Base-by-base conservation (phyloP, 495 filamentous ascomycete genomes). In the Xanthoparmelia taractica region DNA sequence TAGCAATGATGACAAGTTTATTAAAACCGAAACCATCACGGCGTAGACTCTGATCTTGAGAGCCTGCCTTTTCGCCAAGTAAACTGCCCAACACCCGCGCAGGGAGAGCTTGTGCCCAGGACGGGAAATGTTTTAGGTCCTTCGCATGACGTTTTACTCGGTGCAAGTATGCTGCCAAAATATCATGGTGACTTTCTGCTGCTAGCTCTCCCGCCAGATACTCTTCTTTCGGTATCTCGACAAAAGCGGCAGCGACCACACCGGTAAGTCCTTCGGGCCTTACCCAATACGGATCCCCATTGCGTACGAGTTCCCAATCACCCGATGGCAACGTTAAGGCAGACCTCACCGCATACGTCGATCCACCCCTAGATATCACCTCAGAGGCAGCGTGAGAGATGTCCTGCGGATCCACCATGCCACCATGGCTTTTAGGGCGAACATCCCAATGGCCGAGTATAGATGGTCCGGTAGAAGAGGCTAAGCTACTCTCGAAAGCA, bases 1-100 rank as follows among this genome's bases (percentile, higher is more conserved):
- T 96, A 10, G 90, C 92, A 52, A 95, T 79, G 65, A 96, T 78
- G 10, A 87, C 82, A 38, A 93, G 76, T 73, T 95, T 96, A 64
- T 86, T 82, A 70, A 96, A 89, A 34, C 93, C 94, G 71, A 97
- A 97, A 70, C 81, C 85, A 70, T 97, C 90, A 17, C 87, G 76
- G 17, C 79, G 76, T 38, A 87, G 76, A 20, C 83, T 85, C 45
- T 79, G 78, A n/a, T 81, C 78, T 7, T 78, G 71, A 8, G 63
- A 58, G 11, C 71, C 71, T 7, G 65, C 66, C 12, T 71, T 72
- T 2, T 76, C 79, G 54, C 82, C 83, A 31, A 89, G 57, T n/a
- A 96, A 79, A 65, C 85, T 90, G 65, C 82, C 82, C 15, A 91
- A 67, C 36, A 96, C 72, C 27, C 87, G 84, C 37, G 73, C 68